Evolutionary conservation across 257 asterid genomes (phyloP).

Genomic region (Ilex aquifolium): DNA sequence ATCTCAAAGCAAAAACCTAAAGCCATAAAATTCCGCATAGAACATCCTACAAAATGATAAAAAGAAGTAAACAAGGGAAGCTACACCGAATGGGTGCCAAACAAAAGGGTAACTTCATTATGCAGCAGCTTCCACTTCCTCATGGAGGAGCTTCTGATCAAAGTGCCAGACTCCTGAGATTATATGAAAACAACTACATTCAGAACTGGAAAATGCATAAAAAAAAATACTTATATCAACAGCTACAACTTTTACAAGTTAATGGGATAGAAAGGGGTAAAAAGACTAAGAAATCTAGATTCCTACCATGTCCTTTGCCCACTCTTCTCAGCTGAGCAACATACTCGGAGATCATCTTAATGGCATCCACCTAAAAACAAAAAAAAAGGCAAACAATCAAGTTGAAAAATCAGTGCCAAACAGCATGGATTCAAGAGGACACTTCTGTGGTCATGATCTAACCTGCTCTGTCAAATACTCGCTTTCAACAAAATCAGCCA

Average conservation of each 20-base stretch:
- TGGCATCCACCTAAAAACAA: conserved; percentile 40
- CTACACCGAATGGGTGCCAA: no score
- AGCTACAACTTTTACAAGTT: no score
- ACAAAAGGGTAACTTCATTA: conserved; percentile 6
- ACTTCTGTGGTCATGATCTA: neutral
- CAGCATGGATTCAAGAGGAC: neutral
- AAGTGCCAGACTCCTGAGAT: conserved; percentile 42
- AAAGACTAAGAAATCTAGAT: neutral
- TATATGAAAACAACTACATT: neutral
- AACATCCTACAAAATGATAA: neutral
- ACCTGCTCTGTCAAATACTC: conserved; percentile 46
- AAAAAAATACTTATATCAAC: no score
- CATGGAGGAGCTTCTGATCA: conserved; percentile 36
- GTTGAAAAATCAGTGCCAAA: no score
- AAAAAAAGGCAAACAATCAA: neutral
- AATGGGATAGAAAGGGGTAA: neutral
- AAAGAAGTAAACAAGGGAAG: neutral
- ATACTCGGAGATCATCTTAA: conserved; percentile 45
- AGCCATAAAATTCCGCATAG: neutral
- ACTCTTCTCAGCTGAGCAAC: conserved; percentile 53
- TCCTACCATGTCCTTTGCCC: conserved; percentile 48
- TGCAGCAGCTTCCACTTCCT: conserved; percentile 13
- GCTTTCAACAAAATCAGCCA: conserved; percentile 36
- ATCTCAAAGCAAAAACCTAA: neutral
- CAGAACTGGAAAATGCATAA: no score